Percentiles rank a stretch among this genome's conserved stretches.
These are phyloP conservation scores for Colletotrichum aenigma DNA, from an alignment of 2,329 filamentous ascomycete species.

Conservation along the genomic window DNA sequence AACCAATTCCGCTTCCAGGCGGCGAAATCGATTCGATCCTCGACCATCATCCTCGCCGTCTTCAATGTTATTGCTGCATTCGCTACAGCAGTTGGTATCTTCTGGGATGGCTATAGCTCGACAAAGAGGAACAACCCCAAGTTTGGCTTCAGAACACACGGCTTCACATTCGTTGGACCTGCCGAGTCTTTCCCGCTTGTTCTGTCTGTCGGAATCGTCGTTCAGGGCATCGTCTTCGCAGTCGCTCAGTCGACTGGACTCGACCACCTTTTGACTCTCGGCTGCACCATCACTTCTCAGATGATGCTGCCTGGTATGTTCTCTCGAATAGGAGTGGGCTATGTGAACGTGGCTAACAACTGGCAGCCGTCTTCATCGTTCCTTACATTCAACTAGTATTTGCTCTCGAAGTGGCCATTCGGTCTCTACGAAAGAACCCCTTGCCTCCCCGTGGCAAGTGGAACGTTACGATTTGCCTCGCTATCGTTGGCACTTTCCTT, in stretches of 20 bases:
- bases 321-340: background rate
- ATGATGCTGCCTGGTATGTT: slow-evolving; percentile 63
- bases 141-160: slow-evolving; percentile 43
- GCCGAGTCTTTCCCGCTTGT: slow-evolving; percentile 60
- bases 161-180: slow-evolving; percentile 48
- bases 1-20: slow-evolving; percentile 57
- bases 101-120: slow-evolving; percentile 58
- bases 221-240: slow-evolving; percentile 63
- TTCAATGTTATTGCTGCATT: slow-evolving; percentile 66
- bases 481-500: slow-evolving; percentile 52
- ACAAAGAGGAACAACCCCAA: slow-evolving; percentile 44
- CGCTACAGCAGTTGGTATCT: slow-evolving; percentile 58
- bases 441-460: slow-evolving; percentile 66
- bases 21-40: slow-evolving; percentile 63
- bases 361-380: slow-evolving; percentile 66
- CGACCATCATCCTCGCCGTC: slow-evolving; percentile 63
- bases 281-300: slow-evolving; percentile 60
- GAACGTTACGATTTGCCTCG: slow-evolving; percentile 62
- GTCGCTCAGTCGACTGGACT: slow-evolving; percentile 61
- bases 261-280: slow-evolving; percentile 50
- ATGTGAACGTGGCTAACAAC: slow-evolving; percentile 25
- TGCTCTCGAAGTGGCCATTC: slow-evolving; percentile 62
- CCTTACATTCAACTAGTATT: slow-evolving; percentile 71
- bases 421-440: slow-evolving; percentile 57
- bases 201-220: slow-evolving; percentile 59